Conservation (phyloP, 163 green algal species). For the Chlorella variabilis region DNA sequence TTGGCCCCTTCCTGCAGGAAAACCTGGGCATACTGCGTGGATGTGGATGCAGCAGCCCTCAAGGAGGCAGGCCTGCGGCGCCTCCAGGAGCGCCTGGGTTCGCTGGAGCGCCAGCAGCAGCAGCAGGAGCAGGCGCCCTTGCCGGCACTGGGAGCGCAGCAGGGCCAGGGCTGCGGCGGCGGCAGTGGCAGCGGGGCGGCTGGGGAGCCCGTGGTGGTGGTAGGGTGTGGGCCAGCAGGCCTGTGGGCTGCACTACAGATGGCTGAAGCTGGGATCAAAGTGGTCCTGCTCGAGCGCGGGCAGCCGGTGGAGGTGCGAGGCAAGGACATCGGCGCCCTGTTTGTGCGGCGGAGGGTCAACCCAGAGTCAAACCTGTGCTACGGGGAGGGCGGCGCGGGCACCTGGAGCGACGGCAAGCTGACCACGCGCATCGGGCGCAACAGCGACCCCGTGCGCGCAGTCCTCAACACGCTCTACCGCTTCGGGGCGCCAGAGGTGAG, state of each 20-base stretch:
- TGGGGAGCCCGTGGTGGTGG: conserved; percentile 35
- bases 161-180: background rate
- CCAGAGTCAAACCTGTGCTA: conserved; percentile 86
- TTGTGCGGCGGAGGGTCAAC: conserved; percentile 69
- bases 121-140: background rate
- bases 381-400: conserved; percentile 75
- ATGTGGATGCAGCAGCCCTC: conserved; percentile 20
- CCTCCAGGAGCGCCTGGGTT: background rate
- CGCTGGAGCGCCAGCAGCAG: conserved; percentile 23
- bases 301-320: conserved; percentile 81
- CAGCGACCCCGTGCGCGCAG: conserved; percentile 62
- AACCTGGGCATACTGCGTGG: conserved; percentile 45
- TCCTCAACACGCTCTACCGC: conserved; percentile 64
- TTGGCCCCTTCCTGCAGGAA: background rate
- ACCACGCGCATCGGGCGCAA: conserved; percentile 87
- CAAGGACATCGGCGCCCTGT: conserved; percentile 83
- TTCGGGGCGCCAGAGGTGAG: conserved; percentile 70
- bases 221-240: conserved; percentile 73
- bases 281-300: conserved; percentile 78
- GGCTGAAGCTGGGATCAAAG: conserved; percentile 60
- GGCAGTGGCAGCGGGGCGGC: background rate
- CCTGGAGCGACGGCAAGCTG: conserved; percentile 90
- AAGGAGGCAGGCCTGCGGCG: background rate
- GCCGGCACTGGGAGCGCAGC: background rate
- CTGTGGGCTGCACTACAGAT: conserved; percentile 84